Percentiles rank a stretch among this genome's conserved stretches.
These are phyloP conservation scores for Penicillium soppii DNA, from an alignment of 495 filamentous ascomycete genomes.

Conservation along the genomic window DNA sequence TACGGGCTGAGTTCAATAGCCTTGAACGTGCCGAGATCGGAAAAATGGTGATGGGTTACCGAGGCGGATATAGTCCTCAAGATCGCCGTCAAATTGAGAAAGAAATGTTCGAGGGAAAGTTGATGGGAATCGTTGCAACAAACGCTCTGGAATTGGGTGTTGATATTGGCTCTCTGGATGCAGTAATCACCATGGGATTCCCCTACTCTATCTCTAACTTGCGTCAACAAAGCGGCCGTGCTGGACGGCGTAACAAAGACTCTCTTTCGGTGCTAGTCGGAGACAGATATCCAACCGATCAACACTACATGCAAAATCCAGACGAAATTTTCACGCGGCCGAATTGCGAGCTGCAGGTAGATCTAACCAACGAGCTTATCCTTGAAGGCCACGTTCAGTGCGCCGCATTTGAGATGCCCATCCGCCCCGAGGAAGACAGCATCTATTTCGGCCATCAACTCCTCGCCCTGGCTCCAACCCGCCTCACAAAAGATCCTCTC, in stretches of 20 bases:
- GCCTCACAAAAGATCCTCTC: slow-evolving; percentile 68
- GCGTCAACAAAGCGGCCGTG: slow-evolving; percentile 91
- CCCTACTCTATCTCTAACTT: slow-evolving; percentile 94
- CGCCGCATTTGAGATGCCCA: slow-evolving; percentile 92
- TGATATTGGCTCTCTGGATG: slow-evolving; percentile 93
- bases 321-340: slow-evolving; percentile 95
- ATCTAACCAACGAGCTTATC: slow-evolving; percentile 86
- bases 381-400: slow-evolving; percentile 95
- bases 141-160: slow-evolving; percentile 91
- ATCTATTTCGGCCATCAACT: slow-evolving; percentile 80
- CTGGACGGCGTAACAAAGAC: slow-evolving; percentile 90
- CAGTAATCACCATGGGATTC: slow-evolving; percentile 91
- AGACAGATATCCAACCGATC: slow-evolving; percentile 89
- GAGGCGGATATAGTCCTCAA: slow-evolving; percentile 94
- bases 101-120: slow-evolving; percentile 95
- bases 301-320: slow-evolving; percentile 95
- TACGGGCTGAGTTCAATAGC: slow-evolving; percentile 70
- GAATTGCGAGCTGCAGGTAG: slow-evolving; percentile 84
- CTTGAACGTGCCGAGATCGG: slow-evolving; percentile 73
- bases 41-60: slow-evolving; percentile 87
- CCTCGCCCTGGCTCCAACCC: slow-evolving; percentile 66
- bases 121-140: slow-evolving; percentile 92
- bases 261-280: slow-evolving; percentile 88
- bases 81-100: slow-evolving; percentile 87
- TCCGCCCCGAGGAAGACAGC: slow-evolving; percentile 70